These are phyloP conservation scores for Geotrichum restrictum DNA, from an alignment of 1,139 yeast genomes.

Conservation along the genomic window DNA sequence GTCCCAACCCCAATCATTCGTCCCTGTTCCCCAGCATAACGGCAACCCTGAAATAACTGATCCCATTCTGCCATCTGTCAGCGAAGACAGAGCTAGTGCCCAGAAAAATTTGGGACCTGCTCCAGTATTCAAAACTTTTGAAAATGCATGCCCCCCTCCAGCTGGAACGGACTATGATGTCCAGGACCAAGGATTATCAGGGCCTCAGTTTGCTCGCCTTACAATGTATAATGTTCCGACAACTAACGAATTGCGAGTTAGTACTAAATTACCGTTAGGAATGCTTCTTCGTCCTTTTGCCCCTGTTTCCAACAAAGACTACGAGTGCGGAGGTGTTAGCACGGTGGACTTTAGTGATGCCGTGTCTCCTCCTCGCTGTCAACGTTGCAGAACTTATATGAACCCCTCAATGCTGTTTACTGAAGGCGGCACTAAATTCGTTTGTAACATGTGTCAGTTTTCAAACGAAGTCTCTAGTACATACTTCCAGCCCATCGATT, in stretches of 20 bases:
- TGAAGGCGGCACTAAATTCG: constrained; percentile 58
- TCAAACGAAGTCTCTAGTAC: constrained; percentile 67
- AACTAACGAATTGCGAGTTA: constrained; percentile 62
- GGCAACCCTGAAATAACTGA: neutral
- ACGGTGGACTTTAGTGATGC: constrained; percentile 55
- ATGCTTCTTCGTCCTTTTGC: constrained; percentile 84
- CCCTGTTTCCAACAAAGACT: constrained; percentile 19
- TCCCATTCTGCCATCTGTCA: constrained; percentile 47
- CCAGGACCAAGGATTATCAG: constrained; percentile 78
- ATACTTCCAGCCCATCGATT: constrained; percentile 61
- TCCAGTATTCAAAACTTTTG: constrained; percentile 61
- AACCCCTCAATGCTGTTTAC: constrained; percentile 77
- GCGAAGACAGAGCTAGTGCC: constrained; percentile 52
- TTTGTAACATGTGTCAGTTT: constrained; percentile 85
- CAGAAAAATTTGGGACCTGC: constrained; percentile 46
- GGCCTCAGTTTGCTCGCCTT: constrained; percentile 73
- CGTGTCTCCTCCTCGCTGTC: constrained; percentile 79
- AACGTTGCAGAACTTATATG: constrained; percentile 83
- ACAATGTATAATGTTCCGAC: constrained; percentile 84
- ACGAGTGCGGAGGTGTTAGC: constrained; percentile 50
- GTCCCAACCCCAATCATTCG: constrained; percentile 1
- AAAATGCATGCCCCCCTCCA: constrained; percentile 74
- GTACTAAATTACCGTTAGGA: constrained; percentile 77
- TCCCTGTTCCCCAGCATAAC: neutral
- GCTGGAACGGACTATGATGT: constrained; percentile 70